A percentile compares a stretch with the other conserved stretches of the same genome.
Conservation (phyloP, 768 basidiomycete genomes). For the Amanita jacksonii region DNA sequence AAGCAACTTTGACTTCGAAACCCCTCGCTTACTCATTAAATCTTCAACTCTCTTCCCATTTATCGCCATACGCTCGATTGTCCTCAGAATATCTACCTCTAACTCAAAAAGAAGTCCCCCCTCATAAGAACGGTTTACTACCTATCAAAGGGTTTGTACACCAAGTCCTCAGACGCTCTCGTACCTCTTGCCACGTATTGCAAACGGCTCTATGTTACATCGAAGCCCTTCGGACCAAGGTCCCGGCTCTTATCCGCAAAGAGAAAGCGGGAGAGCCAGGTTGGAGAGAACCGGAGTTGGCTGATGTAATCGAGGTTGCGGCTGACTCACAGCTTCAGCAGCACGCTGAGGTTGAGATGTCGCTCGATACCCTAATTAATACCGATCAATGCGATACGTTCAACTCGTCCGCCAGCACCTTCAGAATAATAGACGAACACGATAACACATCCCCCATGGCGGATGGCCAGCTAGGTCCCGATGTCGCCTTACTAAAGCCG, state of each 20-base stretch:
- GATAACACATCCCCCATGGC: not conserved
- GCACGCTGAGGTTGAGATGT: constrained; percentile 23
- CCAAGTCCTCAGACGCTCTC: constrained; percentile 79
- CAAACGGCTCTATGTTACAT: constrained; percentile 86
- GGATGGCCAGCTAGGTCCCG: constrained; percentile 5
- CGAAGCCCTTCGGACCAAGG: constrained; percentile 65
- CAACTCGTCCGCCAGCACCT: not conserved
- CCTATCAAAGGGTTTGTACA: constrained; percentile 76
- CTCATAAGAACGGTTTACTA: constrained; percentile 22
- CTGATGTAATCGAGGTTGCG: constrained; percentile 32
- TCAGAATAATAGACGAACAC: not conserved
- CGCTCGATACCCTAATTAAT: constrained; percentile 12
- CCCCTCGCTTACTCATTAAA: constrained; percentile 18
- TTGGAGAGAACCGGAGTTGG: constrained; percentile 30
- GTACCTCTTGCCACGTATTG: constrained; percentile 74
- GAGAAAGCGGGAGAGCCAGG: constrained; percentile 38
- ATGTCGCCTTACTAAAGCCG: constrained; percentile 15
- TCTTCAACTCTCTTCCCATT: constrained; percentile 30
- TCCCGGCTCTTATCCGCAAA: constrained; percentile 50
- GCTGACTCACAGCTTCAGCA: constrained; percentile 34
- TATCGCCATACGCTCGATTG: constrained; percentile 29
- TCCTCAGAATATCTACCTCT: constrained; percentile 10
- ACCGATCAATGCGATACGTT: constrained; percentile 1
- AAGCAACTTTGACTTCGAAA: constrained; percentile 20
- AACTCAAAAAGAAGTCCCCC: constrained; percentile 11